Conservation (phyloP, 2,329 filamentous ascomycete species). For the Raffaelea ambrosiae region DNA sequence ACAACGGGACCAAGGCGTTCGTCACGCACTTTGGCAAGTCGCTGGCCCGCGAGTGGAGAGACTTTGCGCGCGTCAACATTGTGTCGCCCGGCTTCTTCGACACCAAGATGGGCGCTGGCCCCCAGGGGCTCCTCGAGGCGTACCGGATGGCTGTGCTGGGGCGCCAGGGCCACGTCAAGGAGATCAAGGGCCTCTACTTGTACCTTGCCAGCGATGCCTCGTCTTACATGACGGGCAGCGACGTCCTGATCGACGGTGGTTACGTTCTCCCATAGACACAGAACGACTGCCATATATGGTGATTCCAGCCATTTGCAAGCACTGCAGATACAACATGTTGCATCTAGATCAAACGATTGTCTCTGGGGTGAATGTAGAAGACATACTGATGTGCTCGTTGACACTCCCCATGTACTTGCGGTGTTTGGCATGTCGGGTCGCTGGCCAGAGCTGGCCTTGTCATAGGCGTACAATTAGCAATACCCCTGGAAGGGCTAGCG, state of each 20-base stretch:
- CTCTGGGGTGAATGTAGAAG: no score
- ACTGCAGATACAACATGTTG: no score
- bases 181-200: conserved; percentile 80
- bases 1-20: conserved; percentile 64
- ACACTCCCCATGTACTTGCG: no score
- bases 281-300: not conserved
- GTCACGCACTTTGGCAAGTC: conserved; percentile 52
- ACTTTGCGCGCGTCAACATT: conserved; percentile 62
- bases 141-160: conserved; percentile 72
- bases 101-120: conserved; percentile 56
- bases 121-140: conserved; percentile 63
- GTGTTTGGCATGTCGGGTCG: no score
- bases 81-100: conserved; percentile 67
- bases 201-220: conserved; percentile 77
- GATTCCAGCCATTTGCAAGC: no score
- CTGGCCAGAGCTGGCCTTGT: no score
- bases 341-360: no score
- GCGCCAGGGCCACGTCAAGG: conserved; percentile 62
- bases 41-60: conserved; percentile 69
- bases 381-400: no score
- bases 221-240: conserved; percentile 67
- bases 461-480: no score
- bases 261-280: conserved; percentile 41
- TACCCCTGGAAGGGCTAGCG: no score
- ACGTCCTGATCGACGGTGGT: conserved; percentile 68